A percentile compares a stretch with the other conserved stretches of the same genome.
These are phyloP conservation scores for Debaryomyces hansenii DNA, from an alignment of 805 yeast genomes.

Conservation along the genomic window DNA sequence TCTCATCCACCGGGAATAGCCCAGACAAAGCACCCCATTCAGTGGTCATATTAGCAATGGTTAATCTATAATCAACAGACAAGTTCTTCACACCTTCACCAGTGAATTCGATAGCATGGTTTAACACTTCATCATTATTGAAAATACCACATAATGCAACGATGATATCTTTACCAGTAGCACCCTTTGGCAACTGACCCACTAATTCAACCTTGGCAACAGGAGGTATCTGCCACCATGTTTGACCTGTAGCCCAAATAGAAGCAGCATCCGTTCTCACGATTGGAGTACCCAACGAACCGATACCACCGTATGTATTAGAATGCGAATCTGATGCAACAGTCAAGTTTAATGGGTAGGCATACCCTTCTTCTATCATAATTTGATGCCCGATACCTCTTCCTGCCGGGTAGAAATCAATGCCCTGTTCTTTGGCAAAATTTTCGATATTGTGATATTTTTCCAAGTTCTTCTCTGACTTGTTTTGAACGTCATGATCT, in stretches of 20 bases:
- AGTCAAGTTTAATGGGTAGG: conserved; percentile 88
- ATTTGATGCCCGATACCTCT: conserved; percentile 99
- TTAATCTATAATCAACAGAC: conserved; percentile 80
- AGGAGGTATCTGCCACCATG: conserved; percentile 99
- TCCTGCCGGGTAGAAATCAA: conserved; percentile 98
- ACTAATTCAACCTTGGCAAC: conserved; percentile 89
- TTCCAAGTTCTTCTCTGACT: conserved; percentile 79
- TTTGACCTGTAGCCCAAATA: conserved; percentile 99
- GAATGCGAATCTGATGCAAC: conserved; percentile 99
- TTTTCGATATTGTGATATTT: conserved; percentile 87
- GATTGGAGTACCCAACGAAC: conserved; percentile 93
- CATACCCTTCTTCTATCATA: conserved; percentile 98
- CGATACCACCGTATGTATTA: conserved; percentile 96
- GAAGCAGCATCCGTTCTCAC: conserved; percentile 99
- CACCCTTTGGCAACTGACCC: conserved; percentile 81
- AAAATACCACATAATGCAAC: conserved; percentile 93
- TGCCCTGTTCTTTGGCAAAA: conserved; percentile 87
- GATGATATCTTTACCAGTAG: conserved; percentile 95
- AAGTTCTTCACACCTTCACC: conserved; percentile 75
- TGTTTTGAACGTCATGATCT: conserved; percentile 98
- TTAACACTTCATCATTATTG: conserved; percentile 88
- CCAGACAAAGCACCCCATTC: conserved; percentile 99
- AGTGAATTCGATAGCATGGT: conserved; percentile 90
- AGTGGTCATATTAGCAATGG: conserved; percentile 96
- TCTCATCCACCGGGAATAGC: conserved; percentile 90